Evolutionary conservation across 2,329 filamentous ascomycete species (phyloP).

Genomic region (Sporothrix curviconia): DNA sequence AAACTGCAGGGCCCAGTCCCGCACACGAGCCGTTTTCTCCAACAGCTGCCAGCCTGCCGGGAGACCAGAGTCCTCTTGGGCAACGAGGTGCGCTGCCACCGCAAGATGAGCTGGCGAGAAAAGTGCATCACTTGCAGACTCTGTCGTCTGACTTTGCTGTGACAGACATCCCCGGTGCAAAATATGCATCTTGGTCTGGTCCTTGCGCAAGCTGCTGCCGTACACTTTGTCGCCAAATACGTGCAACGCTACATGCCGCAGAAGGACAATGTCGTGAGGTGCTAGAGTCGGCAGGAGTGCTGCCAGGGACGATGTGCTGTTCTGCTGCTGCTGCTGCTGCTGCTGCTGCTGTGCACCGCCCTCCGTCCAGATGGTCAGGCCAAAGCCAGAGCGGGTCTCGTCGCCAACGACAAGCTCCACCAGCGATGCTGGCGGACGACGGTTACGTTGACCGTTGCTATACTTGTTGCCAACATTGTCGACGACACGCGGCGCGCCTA

Average conservation of each 20-base stretch:
- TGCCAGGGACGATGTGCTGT: constrained; percentile 28
- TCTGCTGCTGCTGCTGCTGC: too few relatives aligned
- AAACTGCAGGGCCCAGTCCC: constrained; percentile 69
- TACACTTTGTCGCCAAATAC: constrained; percentile 73
- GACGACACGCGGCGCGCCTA: constrained; percentile 43
- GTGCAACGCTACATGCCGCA: constrained; percentile 72
- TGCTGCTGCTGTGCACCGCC: too few relatives aligned
- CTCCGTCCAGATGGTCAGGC: constrained; percentile 73
- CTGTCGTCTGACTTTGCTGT: too few relatives aligned
- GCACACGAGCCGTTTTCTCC: constrained; percentile 59
- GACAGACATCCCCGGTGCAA: constrained; percentile 52
- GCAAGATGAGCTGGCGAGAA: constrained; percentile 49
- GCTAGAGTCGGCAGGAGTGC: constrained; percentile 43
- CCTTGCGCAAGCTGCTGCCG: constrained; percentile 70
- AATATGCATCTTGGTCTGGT: constrained; percentile 62
- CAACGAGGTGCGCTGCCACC: constrained; percentile 23
- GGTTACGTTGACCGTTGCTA: background rate
- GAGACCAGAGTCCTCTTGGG: constrained; percentile 23
- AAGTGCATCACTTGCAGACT: constrained; percentile 37
- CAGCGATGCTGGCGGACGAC: constrained; percentile 47
- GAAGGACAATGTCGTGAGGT: constrained; percentile 68
- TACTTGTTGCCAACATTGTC: background rate
- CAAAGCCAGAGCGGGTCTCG: constrained; percentile 74
- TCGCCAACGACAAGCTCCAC: constrained; percentile 78
- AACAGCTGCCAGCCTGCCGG: constrained; percentile 35